Evolutionary conservation across 106 monocot genomes (phyloP).

Genomic region (Dendrobium huoshanense): DNA sequence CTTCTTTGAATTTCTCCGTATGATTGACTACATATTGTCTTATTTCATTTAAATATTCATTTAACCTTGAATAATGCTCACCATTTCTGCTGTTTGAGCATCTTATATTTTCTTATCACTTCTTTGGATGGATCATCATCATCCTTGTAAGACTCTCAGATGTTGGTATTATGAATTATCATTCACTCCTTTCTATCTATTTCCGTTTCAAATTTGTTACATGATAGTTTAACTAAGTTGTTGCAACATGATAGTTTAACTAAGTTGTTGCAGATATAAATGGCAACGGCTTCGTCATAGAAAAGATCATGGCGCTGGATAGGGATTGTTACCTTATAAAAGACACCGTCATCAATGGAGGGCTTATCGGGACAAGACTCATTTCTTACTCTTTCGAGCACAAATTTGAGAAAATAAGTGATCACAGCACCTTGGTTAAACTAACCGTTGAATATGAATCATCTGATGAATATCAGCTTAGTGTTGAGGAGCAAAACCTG

Average conservation of each 20-base stretch:
- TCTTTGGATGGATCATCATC: no score
- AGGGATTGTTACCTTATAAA: neutral
- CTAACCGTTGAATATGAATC: constrained; percentile 1
- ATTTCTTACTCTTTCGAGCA: neutral
- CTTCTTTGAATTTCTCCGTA: no score
- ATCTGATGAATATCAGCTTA: neutral
- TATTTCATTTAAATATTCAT: no score
- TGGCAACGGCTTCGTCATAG: neutral
- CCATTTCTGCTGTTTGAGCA: no score
- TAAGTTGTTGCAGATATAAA: neutral
- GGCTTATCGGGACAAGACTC: neutral
- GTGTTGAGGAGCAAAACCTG: neutral
- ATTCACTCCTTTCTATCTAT: no score
- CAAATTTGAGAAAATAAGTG: neutral
- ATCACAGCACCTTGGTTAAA: neutral
- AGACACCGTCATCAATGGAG: neutral
- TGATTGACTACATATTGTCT: no score
- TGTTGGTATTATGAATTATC: no score
- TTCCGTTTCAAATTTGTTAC: no score
- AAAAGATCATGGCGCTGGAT: neutral
- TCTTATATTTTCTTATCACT: no score
- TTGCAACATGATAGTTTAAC: neutral
- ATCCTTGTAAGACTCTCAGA: no score
- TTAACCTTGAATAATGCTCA: no score
- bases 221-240: neutral